phyloP scores from a whole-genome alignment of 495 filamentous ascomycete species.

The Immersiella caudata region DNA sequence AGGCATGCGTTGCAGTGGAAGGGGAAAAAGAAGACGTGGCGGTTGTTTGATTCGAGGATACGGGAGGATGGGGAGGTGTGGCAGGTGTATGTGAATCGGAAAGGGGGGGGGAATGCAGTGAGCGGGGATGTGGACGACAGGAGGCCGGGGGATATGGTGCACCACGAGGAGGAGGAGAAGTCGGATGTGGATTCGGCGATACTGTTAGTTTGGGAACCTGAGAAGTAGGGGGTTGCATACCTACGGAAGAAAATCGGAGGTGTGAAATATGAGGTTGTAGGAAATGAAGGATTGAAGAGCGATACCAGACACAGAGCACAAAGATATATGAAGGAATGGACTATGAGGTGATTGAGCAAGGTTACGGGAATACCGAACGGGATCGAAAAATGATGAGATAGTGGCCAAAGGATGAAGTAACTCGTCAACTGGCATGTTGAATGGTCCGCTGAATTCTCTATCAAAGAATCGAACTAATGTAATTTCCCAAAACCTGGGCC shows the following conservation, averaged over 20 bases:
- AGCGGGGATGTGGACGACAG: slow-evolving; percentile 35
- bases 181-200: slow-evolving; percentile 37
- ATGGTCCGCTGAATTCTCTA: not conserved
- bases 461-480: slow-evolving; percentile 1
- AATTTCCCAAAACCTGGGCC: not conserved
- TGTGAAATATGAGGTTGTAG: not conserved
- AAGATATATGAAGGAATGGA: too few relatives aligned
- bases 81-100: slow-evolving; percentile 45
- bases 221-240: not conserved
- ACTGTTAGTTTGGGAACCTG: slow-evolving; percentile 37
- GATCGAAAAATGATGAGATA: too few relatives aligned
- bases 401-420: not conserved
- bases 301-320: too few relatives aligned
- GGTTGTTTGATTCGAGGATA: slow-evolving; percentile 35
- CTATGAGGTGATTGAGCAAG: too few relatives aligned
- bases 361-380: too few relatives aligned
- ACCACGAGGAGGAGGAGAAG: slow-evolving; percentile 31
- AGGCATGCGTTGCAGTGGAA: slow-evolving; percentile 26
- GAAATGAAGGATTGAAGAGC: not conserved
- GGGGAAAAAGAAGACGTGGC: slow-evolving; percentile 41
- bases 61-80: slow-evolving; percentile 39
- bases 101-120: slow-evolving; percentile 32
- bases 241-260: too few relatives aligned
- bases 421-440: not conserved
- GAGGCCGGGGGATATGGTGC: slow-evolving; percentile 31